Evolutionary conservation across 2,329 filamentous ascomycete genomes (phyloP).

Genomic region (Fusarium ambrosium): DNA sequence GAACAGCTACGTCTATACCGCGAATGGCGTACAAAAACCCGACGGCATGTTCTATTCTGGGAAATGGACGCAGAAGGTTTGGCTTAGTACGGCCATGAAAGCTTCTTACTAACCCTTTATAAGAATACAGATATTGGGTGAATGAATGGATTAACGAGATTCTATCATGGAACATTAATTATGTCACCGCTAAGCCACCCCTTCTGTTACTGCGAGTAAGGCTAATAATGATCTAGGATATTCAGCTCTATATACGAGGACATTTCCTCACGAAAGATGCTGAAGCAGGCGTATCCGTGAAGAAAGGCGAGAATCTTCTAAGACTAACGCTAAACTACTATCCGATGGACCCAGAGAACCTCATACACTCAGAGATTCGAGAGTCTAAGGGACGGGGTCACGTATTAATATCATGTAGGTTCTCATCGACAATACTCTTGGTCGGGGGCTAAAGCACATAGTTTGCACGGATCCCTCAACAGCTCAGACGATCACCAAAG

Average conservation of each 20-base stretch:
- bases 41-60: conserved; percentile 17
- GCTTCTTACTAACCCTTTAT: background rate
- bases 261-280: conserved; percentile 11
- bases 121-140: conserved; percentile 17
- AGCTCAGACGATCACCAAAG: conserved; percentile 4
- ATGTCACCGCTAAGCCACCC: background rate
- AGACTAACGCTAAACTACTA: conserved; percentile 15
- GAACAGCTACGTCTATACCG: conserved; percentile 13
- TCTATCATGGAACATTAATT: conserved; percentile 15
- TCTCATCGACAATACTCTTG: background rate
- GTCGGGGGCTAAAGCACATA: conserved; percentile 1
- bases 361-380: conserved; percentile 7
- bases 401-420: conserved; percentile 6
- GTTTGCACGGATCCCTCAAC: conserved; percentile 10
- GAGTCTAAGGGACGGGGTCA: background rate
- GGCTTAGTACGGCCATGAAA: background rate
- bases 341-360: conserved; percentile 10
- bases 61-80: conserved; percentile 21
- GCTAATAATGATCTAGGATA: background rate
- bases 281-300: background rate
- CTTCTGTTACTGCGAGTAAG: background rate
- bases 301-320: conserved; percentile 12
- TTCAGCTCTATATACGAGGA: conserved; percentile 16
- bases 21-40: conserved; percentile 15
- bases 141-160: conserved; percentile 21